Base-by-base conservation (phyloP, 2,329 filamentous ascomycete genomes). In the Metarhizium robertsii region DNA sequence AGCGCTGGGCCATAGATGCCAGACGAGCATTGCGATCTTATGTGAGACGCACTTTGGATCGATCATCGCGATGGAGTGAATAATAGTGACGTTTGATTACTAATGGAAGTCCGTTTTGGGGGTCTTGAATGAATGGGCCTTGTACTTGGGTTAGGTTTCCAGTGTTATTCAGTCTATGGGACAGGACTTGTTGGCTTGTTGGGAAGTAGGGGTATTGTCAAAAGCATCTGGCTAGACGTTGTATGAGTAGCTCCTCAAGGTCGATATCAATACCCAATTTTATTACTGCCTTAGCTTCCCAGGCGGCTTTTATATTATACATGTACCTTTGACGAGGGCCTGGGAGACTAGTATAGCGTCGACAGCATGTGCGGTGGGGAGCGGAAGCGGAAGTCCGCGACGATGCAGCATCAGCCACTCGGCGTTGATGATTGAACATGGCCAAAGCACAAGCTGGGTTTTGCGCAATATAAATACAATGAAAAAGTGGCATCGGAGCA, bases 1-100 rank as follows among this genome's bases (percentile, higher is more conserved):
- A 62, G 55, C 64, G 62, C 42, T 73, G 71, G 71, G 68, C 68
- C 25, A 62, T 58, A 52, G 65, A 66, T 49, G 69, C 67, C 29
- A 71, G 64, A 50, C 62, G 62, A 43, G 65, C 63, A 36, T 63
- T 73, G 36, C 67, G 65, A 18, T 64, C 61, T 29, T 71, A 66
- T 52, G 60, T 73, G 52, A 67, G 61, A 54, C 66, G 61, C 45
- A 68, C 65, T 34, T 61, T 69, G 53, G 64, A 67, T 58, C 65
- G 71, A 56, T 60, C 65, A n/a, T 61, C 62, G 29, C 60, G 61
- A 50, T 59, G 58, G 29, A 58, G 46, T 20, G 42, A 54, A 47
- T 59, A 58, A 53, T 38, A 6, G 4, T 16, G 25, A 29, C 18
- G 45, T 48, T 57, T 52, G 32, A 40, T 20, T 52, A 57, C 55